These are phyloP conservation scores for Alnus rubra DNA, from an alignment of 306 rosid genomes.

Conservation along the genomic window DNA sequence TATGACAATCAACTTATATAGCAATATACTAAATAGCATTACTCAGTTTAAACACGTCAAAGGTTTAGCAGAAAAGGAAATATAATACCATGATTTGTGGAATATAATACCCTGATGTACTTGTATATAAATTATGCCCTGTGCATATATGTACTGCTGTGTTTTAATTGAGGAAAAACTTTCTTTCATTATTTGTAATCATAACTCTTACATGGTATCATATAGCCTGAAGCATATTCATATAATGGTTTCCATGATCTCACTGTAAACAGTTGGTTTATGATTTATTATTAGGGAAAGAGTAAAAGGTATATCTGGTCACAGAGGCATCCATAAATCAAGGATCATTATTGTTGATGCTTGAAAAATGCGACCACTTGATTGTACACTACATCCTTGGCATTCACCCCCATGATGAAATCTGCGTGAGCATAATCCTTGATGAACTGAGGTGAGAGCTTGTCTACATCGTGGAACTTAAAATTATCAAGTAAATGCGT, in stretches of 20 bases:
- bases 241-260: not conserved
- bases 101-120: too few relatives aligned
- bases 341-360: constrained; percentile 30
- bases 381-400: constrained; percentile 67
- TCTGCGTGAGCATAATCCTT: constrained; percentile 76
- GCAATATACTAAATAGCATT: too few relatives aligned
- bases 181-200: too few relatives aligned
- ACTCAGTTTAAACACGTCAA: too few relatives aligned
- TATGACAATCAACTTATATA: too few relatives aligned
- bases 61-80: too few relatives aligned
- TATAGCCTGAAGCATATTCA: not conserved
- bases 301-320: not conserved
- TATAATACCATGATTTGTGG: too few relatives aligned
- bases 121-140: too few relatives aligned
- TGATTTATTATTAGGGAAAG: not conserved
- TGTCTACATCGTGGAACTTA: constrained; percentile 62
- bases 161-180: too few relatives aligned
- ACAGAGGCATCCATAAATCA: constrained; percentile 14
- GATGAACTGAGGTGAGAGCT: constrained; percentile 55
- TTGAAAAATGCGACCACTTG: constrained; percentile 55
- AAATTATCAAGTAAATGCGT: constrained; percentile 54
- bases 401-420: constrained; percentile 68
- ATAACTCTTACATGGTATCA: not conserved
- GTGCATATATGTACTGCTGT: too few relatives aligned
- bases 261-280: not conserved